phyloP scores from a whole-genome alignment of 2,329 filamentous ascomycete genomes.

The Ambrosiella cleistominuta region DNA sequence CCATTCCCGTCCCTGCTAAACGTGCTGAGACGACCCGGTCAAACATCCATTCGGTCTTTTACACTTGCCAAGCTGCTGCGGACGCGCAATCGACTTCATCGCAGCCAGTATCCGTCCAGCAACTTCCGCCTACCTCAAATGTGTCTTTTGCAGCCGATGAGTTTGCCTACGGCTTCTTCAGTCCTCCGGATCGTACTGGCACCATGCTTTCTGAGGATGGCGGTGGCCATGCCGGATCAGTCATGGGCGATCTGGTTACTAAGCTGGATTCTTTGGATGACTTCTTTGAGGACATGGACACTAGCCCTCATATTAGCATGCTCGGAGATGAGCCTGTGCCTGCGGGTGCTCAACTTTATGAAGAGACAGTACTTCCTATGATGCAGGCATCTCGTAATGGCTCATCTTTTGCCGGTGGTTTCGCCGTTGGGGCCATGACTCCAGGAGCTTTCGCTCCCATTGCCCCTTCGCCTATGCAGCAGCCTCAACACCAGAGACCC shows the following conservation, averaged over 20 bases:
- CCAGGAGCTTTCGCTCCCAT: background rate
- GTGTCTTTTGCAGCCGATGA: conserved; percentile 89
- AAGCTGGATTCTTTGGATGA: conserved; percentile 66
- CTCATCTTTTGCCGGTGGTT: conserved; percentile 1
- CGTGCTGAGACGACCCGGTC: conserved; percentile 73
- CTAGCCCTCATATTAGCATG: conserved; percentile 25
- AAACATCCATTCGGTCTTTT: conserved; percentile 93
- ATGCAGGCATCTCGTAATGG: conserved; percentile 22
- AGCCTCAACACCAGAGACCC: conserved; percentile 44
- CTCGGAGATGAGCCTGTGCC: conserved; percentile 19
- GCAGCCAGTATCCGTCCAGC: conserved; percentile 16
- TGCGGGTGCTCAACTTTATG: conserved; percentile 67
- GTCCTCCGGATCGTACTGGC: conserved; percentile 57
- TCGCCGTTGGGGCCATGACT: conserved; percentile 1
- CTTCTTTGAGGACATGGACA: conserved; percentile 56
- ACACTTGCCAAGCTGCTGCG: conserved; percentile 64
- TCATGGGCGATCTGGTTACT: conserved; percentile 55
- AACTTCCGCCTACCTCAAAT: conserved; percentile 52
- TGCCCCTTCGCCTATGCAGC: conserved; percentile 56
- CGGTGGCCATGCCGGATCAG: conserved; percentile 36
- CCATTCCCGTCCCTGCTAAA: conserved; percentile 77
- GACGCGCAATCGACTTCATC: conserved; percentile 26
- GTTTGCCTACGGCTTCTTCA: conserved; percentile 66
- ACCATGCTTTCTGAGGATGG: conserved; percentile 86
- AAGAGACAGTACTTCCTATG: conserved; percentile 82